Evolutionary conservation across 2,329 filamentous ascomycete genomes (phyloP), one percentile per base, ranked within the genome.

Genomic region (Aurifilum marmelostoma): DNA sequence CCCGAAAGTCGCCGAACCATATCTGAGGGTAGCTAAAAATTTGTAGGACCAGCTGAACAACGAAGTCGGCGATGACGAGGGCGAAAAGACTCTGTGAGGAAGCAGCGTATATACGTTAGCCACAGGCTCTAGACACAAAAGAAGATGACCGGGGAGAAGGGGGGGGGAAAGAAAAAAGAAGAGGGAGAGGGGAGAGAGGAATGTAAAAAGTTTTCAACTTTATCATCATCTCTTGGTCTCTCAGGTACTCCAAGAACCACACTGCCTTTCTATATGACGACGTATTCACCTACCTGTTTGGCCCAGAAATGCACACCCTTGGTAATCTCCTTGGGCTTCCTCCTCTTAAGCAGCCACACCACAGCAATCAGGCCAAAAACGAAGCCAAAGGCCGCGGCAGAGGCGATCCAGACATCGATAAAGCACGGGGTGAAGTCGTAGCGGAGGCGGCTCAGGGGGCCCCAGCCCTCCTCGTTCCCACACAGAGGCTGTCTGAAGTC

Each of bases 361-460:
- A 97, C 82, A 39, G 95, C 93, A 60, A 89, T 85, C 9, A 89
- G 85, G 69, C 96, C 96, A 72, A 91, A 86, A 32, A 97, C 67
- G 32, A 97, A 84, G 21, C 95, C 94, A 82, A 91, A 97, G 18
- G 85, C 85, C 11, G 93, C 92, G 37, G 97, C 92, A 1, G 86
- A 82, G 43, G 92, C 88, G 69, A 98, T 88, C 88, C 93, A 94
- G 29, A 97, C 88, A 78, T 99, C 97, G 75, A 98, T 89, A 78
- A 99, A 99, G 83, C 96, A 99, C 54, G 96, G 95, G 21, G 96
- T 98, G 76, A 99, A 94, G 82, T 99, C 96, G 80, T 93, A 97
- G 79, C 95, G 87, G 73, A 89, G 85, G 47, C 90, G 89, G 80
- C 94, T 97, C 77, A 99, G 78, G 29, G 96, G 96, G 1, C 97